Conservation (phyloP, 805 yeast genomes). For the Tetrapisispora pingtungensis region DNA sequence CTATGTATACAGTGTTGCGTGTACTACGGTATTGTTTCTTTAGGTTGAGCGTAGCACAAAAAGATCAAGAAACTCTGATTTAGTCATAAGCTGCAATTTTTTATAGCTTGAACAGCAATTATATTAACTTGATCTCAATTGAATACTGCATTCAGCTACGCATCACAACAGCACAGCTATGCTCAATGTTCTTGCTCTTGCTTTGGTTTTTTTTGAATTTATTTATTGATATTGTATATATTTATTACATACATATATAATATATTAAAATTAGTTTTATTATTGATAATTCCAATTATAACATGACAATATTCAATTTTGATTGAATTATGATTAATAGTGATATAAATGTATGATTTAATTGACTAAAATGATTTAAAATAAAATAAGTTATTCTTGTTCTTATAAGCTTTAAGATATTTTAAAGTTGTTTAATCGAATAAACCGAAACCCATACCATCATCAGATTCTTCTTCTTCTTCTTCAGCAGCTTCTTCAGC, state of each 20-base stretch:
- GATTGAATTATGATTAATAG: too few relatives aligned
- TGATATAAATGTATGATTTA: neutral
- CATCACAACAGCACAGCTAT: too few relatives aligned
- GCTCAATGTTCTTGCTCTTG: too few relatives aligned
- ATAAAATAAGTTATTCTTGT: neutral
- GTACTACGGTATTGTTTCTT: too few relatives aligned
- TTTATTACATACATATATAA: constrained; percentile 16
- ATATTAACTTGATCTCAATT: too few relatives aligned
- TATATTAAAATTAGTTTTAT: constrained; percentile 25
- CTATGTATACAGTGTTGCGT: too few relatives aligned
- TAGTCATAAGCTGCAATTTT: too few relatives aligned
- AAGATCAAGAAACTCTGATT: too few relatives aligned
- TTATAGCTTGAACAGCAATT: too few relatives aligned
- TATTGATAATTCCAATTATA: neutral
- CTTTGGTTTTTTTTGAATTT: neutral
- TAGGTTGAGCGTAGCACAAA: too few relatives aligned
- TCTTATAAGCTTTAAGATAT: constrained; percentile 6
- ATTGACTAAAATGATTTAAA: neutral
- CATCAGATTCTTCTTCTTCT: constrained; percentile 56
- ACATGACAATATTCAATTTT: neutral
- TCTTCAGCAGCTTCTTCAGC: constrained; percentile 50
- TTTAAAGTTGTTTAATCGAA: constrained; percentile 79
- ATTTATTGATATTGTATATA: too few relatives aligned
- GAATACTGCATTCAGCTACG: too few relatives aligned
- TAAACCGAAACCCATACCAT: constrained; percentile 87